Evolutionary conservation across 139 green algal species (phyloP), one percentile per base, ranked within the genome.

Genomic region (Tetradesmus obliquus): DNA sequence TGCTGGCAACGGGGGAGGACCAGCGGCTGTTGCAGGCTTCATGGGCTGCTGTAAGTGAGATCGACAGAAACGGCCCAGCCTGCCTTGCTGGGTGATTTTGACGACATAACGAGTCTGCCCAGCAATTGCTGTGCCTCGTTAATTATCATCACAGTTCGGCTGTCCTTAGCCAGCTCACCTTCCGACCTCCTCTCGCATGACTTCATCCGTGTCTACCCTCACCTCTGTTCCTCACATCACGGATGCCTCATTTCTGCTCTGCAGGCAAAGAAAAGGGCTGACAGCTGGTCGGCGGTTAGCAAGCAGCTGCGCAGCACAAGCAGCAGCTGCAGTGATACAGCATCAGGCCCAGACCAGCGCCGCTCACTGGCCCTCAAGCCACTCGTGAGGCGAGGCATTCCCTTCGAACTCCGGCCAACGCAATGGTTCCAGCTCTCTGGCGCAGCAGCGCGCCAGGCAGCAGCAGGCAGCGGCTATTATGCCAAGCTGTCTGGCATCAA

Each of bases 221-320:
- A 13, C 32, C 7, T 13, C 13, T 66, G 19, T 51, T 58, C 45
- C 74, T 51, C 19, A 24, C 19, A 22, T 32, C 74, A 51, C 74
- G 22, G 74, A 82, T 58, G 8, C 20, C 74, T 82, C 22, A 54
- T 82, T 6, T 51, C n/a, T 4, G 19, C 72, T 20, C 9, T 89
- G 84, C 87, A 91, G 87, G 87, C 87, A 91, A 91, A 17, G 88
- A 91, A 87, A 91, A 91, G 32, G 88, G 88, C 88, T 91, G 84
- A 86, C 15, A 51, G n/a, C 76, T 91, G 88, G 86, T 57, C 69
- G 69, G 20, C 69, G 55, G 86, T 90, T 54, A 19, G 58, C 71
- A 55, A 45, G 54, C 66, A 90, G 71, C 86, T 90, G n/a, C n/a
- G n/a, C 74, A 19, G 2, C 74, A 82, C 15, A 22, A 82, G 74